phyloP scores from a whole-genome alignment of 23 red algal species.

The Gracilaria gracilis region DNA sequence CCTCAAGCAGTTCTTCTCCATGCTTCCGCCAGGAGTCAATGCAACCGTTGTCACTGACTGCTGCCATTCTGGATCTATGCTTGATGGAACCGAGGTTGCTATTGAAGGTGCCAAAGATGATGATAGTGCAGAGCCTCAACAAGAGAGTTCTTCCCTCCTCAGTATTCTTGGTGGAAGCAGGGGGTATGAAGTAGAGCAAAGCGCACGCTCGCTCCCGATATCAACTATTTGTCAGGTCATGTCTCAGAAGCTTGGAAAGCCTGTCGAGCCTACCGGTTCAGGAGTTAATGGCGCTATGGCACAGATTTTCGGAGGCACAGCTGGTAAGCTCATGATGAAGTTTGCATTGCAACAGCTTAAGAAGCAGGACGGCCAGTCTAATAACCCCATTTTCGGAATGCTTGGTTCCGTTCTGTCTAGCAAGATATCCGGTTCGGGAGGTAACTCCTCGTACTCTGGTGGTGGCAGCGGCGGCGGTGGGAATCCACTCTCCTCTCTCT shows the following conservation, averaged over 20 bases:
- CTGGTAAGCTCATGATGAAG: conserved; percentile 76
- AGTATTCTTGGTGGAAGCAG: conserved; percentile 52
- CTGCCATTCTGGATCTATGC: conserved; percentile 86
- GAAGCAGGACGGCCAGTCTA: conserved; percentile 30
- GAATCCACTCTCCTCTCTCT: conserved; percentile 27
- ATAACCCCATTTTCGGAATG: conserved; percentile 48
- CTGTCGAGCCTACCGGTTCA: conserved; percentile 59
- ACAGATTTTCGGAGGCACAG: conserved; percentile 75
- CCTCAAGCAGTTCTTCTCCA: conserved; percentile 70
- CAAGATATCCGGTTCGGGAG: conserved; percentile 33
- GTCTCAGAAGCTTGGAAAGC: conserved; percentile 52
- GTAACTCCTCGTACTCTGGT: conserved; percentile 9
- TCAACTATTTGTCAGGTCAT: conserved; percentile 61
- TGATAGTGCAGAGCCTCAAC: conserved; percentile 11
- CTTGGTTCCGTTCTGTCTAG: conserved; percentile 38
- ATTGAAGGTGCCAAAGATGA: conserved; percentile 81
- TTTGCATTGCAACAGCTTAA: conserved; percentile 63
- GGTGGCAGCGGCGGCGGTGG: conserved; percentile 6
- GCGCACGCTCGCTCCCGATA: conserved; percentile 62
- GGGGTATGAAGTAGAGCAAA: conserved; percentile 31
- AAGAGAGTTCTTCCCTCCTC: conserved; percentile 53
- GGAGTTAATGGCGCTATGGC: conserved; percentile 72
- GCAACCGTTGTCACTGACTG: conserved; percentile 88
- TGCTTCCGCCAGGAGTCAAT: conserved; percentile 55
- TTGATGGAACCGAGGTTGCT: conserved; percentile 74